A percentile compares a stretch with the other conserved stretches of the same genome.
Conservation (phyloP, 768 basidiomycete species). For the Boletus rubropictus region DNA sequence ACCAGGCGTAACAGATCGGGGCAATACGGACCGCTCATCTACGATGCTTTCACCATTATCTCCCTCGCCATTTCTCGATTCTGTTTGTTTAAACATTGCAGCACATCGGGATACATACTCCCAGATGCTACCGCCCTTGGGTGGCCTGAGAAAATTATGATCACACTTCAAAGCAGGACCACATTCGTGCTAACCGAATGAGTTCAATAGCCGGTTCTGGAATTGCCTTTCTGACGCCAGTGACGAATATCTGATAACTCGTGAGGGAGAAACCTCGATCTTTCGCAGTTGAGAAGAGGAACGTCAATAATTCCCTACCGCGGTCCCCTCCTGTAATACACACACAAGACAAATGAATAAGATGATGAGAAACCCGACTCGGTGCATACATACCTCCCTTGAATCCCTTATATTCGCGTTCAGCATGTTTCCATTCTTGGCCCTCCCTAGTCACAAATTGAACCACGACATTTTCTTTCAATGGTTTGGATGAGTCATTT, state of each 20-base stretch:
- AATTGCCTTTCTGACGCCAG: conserved; percentile 7
- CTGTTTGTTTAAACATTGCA: conserved; percentile 15
- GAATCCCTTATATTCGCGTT: conserved; percentile 19
- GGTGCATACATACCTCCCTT: conserved; percentile 20
- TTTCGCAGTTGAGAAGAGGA: conserved; percentile 21
- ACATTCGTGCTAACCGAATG: conserved; percentile 13
- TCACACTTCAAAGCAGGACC: neutral
- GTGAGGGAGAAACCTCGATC: conserved; percentile 16
- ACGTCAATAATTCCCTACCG: conserved; percentile 5
- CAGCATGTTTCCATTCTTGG: conserved; percentile 3
- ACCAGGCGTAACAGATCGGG: conserved; percentile 15
- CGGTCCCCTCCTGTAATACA: conserved; percentile 15
- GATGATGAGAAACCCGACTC: neutral
- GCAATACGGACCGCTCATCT: neutral
- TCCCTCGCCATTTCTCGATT: conserved; percentile 2
- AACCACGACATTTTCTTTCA: conserved; percentile 20
- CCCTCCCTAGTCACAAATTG: conserved; percentile 11
- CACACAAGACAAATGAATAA: neutral
- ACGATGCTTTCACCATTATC: neutral
- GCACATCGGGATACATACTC: neutral
- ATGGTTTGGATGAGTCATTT: conserved; percentile 1
- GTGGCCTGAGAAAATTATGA: conserved; percentile 14
- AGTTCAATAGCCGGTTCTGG: neutral
- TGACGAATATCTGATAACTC: conserved; percentile 19
- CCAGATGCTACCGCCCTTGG: conserved; percentile 16